phyloP scores from a whole-genome alignment of 352 stramenopile species.

The Phytophthora crassamura region DNA sequence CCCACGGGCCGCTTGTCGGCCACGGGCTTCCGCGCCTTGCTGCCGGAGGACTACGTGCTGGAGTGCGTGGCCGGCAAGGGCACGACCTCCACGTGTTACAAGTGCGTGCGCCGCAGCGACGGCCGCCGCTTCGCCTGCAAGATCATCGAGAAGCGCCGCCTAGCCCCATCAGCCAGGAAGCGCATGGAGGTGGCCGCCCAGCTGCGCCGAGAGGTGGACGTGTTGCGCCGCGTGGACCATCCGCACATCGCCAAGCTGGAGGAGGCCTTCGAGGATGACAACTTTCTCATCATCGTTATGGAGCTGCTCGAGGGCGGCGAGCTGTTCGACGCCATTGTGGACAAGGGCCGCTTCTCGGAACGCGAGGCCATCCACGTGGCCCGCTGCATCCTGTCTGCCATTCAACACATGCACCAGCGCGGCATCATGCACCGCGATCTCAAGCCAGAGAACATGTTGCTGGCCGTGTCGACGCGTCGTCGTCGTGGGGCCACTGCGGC shows the following conservation, averaged over 20 bases:
- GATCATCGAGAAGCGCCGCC: constrained; percentile 75
- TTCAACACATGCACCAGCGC: constrained; percentile 77
- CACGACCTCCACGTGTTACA: constrained; percentile 79
- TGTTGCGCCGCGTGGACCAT: constrained; percentile 69
- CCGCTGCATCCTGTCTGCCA: constrained; percentile 65
- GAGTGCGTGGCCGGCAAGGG: constrained; percentile 70
- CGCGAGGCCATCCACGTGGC: constrained; percentile 59
- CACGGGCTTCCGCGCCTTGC: constrained; percentile 42
- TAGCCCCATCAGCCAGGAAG: constrained; percentile 55
- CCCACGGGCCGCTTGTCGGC: constrained; percentile 28
- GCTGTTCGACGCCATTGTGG: constrained; percentile 84
- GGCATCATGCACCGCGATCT: constrained; percentile 77
- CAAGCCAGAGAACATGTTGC: constrained; percentile 81
- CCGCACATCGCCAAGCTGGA: constrained; percentile 76
- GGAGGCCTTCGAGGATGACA: constrained; percentile 71
- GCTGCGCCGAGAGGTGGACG: constrained; percentile 69
- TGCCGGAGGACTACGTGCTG: constrained; percentile 56
- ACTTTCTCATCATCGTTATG: constrained; percentile 74
- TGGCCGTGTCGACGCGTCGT: constrained; percentile 43
- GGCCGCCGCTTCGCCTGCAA: constrained; percentile 71
- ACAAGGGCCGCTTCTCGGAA: constrained; percentile 67
- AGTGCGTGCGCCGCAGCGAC: constrained; percentile 55
- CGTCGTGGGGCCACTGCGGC: constrained; percentile 15
- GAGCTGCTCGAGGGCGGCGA: constrained; percentile 81
- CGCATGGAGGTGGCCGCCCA: constrained; percentile 64